Conservation (phyloP, 371 early-diverging fungal species). For the Globomyces sp. region DNA sequence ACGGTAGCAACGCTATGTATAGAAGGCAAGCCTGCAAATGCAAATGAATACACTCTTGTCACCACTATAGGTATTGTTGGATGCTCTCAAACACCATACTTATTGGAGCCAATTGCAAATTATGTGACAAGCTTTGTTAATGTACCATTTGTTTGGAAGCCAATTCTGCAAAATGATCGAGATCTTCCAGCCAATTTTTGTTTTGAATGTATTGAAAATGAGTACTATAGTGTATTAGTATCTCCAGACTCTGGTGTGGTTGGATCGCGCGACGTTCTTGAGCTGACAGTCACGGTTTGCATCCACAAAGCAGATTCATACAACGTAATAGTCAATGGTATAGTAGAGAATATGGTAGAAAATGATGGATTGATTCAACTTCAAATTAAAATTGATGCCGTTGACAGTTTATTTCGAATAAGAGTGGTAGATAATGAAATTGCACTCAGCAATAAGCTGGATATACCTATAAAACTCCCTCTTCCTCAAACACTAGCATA, state of each 20-base stretch:
- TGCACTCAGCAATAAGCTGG: neutral
- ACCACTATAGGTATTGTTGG: slow-evolving; percentile 33
- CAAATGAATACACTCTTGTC: slow-evolving; percentile 7
- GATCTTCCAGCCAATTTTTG: slow-evolving; percentile 28
- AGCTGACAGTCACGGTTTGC: slow-evolving; percentile 20
- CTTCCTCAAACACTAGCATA: slow-evolving; percentile 3
- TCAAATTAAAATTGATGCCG: slow-evolving; percentile 20
- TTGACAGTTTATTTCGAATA: slow-evolving; percentile 23
- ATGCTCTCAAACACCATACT: slow-evolving; percentile 33
- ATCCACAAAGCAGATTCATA: slow-evolving; percentile 19
- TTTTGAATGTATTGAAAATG: slow-evolving; percentile 19
- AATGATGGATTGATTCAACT: slow-evolving; percentile 29
- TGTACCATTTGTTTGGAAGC: slow-evolving; percentile 31
- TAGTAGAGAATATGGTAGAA: slow-evolving; percentile 41
- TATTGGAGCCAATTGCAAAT: neutral
- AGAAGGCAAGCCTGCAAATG: neutral
- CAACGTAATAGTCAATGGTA: slow-evolving; percentile 19
- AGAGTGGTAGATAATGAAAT: slow-evolving; percentile 2
- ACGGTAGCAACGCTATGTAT: slow-evolving; percentile 22
- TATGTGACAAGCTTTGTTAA: slow-evolving; percentile 19
- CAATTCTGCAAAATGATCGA: slow-evolving; percentile 28
- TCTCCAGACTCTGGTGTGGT: slow-evolving; percentile 18
- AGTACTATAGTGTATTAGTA: slow-evolving; percentile 21
- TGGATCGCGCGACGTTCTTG: slow-evolving; percentile 16
- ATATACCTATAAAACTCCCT: neutral